phyloP scores from a whole-genome alignment of 169 alveolate species.

The Cryptosporidium tyzzeri region DNA sequence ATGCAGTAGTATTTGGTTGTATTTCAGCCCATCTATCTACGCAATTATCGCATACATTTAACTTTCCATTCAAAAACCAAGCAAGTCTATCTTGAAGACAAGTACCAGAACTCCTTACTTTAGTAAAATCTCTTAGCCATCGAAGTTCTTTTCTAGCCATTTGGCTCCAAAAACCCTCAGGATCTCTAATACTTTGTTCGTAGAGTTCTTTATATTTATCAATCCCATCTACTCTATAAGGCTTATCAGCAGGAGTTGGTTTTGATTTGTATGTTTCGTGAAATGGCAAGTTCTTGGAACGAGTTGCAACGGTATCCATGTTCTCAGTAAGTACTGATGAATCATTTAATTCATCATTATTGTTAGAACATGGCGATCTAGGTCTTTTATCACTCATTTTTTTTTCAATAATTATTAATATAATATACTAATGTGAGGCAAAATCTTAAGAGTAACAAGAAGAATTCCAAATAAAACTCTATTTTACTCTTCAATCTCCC shows the following conservation, averaged over 20 bases:
- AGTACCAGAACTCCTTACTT: conserved; percentile 40
- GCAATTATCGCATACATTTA: conserved; percentile 92
- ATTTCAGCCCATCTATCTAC: conserved; percentile 94
- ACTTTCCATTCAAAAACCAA: conserved; percentile 91
- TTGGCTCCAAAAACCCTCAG: conserved; percentile 63
- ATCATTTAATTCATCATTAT: conserved; percentile 35
- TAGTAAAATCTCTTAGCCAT: conserved; percentile 66
- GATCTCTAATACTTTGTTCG: conserved; percentile 43
- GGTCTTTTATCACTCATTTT: conserved; percentile 12
- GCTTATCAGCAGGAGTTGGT: conserved; percentile 21
- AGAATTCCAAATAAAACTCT: conserved; percentile 11
- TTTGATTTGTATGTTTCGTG: conserved; percentile 35
- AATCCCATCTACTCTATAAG: conserved; percentile 17
- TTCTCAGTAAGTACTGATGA: conserved; percentile 57
- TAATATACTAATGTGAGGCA: neutral
- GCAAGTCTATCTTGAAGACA: conserved; percentile 68
- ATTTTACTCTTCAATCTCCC: conserved; percentile 3
- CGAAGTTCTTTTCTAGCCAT: conserved; percentile 65
- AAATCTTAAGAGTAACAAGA: conserved; percentile 2
- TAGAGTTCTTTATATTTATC: conserved; percentile 13
- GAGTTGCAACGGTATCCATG: conserved; percentile 55
- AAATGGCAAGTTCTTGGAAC: conserved; percentile 45
- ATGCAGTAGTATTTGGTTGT: conserved; percentile 87
- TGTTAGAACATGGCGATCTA: neutral
- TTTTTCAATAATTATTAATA: neutral